Evolutionary conservation across 208 protist species (phyloP), one percentile per base, ranked within the genome.

Genomic region (Wallacemonas rigidus): DNA sequence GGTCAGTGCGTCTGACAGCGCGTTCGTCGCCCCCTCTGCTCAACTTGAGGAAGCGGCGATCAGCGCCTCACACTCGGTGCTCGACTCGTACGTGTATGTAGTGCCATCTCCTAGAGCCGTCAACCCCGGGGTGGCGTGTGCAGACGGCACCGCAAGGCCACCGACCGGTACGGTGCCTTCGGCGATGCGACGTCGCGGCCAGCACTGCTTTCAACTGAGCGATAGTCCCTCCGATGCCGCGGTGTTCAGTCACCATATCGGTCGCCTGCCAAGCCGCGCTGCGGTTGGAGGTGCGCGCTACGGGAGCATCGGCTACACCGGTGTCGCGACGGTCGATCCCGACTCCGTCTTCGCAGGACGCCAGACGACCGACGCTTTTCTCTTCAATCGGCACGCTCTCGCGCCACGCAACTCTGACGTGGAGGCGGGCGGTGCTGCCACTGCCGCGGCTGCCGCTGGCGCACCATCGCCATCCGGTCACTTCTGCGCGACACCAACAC

Each of bases 381-480:
- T 65, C 41, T 65, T 65, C 41, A 41, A 6, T 7, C 41, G 12
- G 14, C 8, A 65, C 26, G 40, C 3, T 8, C 9, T 51, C 6
- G 50, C 60, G 3, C 60, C 60, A 17, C 60, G 60, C 12, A 65
- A 48, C 41, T 65, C 60, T 4, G 60, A 65, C 15, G 26, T 26
- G 26, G 26, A 26, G 26, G 36, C 43, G 14, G 60, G 12, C 38
- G 60, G 40, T 36, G 11, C 40, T 6, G 3, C 41, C 41, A 14
- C 4, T 17, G 43, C 60, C 41, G 43, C 41, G 60, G 6, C 60
- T 38, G 14, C n/a, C 26, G 12, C 43, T 38, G 60, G 11, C 3
- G 11, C 41, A 3, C 7, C 41, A 6, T 36, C 53, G 9, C 53
- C 14, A 36, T n/a, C n/a, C 53, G 26, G 53, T 26, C 26, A 26